Evolutionary conservation across 345 rosid species (phyloP), one percentile per base, ranked within the genome.

Genomic region (Zanthoxylum bungeanum): DNA sequence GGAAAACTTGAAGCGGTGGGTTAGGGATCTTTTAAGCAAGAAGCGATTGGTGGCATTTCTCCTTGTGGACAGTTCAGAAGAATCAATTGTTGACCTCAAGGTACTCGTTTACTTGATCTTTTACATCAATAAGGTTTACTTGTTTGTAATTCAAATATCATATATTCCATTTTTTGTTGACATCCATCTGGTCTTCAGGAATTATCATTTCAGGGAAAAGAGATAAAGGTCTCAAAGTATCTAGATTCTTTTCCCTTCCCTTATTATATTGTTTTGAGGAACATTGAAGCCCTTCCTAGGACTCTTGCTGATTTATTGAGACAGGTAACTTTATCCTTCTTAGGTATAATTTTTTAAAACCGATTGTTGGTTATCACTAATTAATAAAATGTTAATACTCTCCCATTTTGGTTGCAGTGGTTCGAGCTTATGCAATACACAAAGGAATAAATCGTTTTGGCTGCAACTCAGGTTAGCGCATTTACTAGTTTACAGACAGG

Each of bases 211-310:
- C 68, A 72, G 67, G 84, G 79, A 46, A 78, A 80, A n/a, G 72
- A 71, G 4, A 71, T 85, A 59, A 74, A 81, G 78, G 78, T 83
- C 36, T 68, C 89, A 5, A 81, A 78, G 63, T 91, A 91, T 75
- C 78, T 95, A 39, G 94, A 95, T 78, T 92, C 96, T 14, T 95
- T 95, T 73, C 99, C 99, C 22, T 95, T 92, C 84, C 97, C 97
- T 3, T 95, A 82, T 73, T 87, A 92, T 61, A 85, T 92, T 50
- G 88, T 95, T 40, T 77, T 95, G 83, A 86, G 84, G 81, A 87
- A 92, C 70, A 85, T 87, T 1, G 89, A 95, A 78, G 91, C 93
- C 10, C 91, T 95, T 55, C 99, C 96, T 0, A 87, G 86, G 79
- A 91, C 93, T 17, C 93, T 95, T 7, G 94, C 92, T 24, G 91